These are phyloP conservation scores for Chytridium lagenaria DNA, from an alignment of 371 early-diverging fungal species.

Conservation along the genomic window DNA sequence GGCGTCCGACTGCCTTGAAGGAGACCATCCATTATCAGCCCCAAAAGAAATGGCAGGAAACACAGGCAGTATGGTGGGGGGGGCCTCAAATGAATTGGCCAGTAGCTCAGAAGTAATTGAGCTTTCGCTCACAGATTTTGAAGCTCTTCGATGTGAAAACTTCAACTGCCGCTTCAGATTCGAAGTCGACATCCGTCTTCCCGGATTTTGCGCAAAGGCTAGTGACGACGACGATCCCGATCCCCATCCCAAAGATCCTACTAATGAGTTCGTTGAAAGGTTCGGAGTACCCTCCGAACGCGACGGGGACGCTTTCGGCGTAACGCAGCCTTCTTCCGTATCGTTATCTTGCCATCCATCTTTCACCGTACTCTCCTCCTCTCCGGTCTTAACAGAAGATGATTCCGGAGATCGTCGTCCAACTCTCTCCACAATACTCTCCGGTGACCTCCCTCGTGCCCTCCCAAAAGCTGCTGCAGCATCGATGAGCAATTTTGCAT, in stretches of 20 bases:
- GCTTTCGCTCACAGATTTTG: conserved; percentile 1
- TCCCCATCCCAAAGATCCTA: background rate
- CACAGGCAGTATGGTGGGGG: too few species aligned
- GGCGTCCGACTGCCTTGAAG: too few species aligned
- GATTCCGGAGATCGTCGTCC: background rate
- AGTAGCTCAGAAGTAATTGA: background rate
- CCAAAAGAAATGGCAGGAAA: too few species aligned
- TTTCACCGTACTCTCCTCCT: too few species aligned
- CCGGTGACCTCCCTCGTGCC: background rate
- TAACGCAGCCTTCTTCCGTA: too few species aligned
- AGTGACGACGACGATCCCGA: background rate
- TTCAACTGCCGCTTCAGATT: background rate
- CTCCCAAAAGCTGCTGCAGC: background rate
- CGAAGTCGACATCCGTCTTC: conserved; percentile 3
- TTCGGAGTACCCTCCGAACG: too few species aligned
- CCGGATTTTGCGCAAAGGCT: background rate
- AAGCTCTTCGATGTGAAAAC: background rate
- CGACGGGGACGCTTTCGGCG: too few species aligned
- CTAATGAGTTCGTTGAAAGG: too few species aligned
- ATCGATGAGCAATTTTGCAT: background rate
- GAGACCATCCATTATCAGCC: too few species aligned
- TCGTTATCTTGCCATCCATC: too few species aligned
- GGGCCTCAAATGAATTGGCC: background rate
- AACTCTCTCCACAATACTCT: too few species aligned
- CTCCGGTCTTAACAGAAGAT: too few species aligned